Evolutionary conservation across 352 stramenopile species (phyloP).

Genomic region (Thalassiosira hispida): DNA sequence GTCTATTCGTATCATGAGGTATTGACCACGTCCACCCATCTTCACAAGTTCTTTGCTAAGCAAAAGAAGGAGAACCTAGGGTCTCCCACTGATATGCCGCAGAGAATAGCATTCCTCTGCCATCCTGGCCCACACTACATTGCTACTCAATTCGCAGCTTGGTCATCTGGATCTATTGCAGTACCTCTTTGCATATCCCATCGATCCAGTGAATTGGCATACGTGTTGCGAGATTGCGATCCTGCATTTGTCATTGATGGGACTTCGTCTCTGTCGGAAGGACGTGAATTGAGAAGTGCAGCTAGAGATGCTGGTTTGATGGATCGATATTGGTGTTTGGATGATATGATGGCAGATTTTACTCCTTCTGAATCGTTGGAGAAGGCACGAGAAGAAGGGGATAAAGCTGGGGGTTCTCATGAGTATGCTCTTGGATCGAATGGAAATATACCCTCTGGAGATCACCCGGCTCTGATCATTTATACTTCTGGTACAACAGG

Average conservation of each 20-base stretch:
- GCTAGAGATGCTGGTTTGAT: slow-evolving; percentile 18
- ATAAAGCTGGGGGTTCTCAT: neutral
- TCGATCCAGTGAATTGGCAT: slow-evolving; percentile 13
- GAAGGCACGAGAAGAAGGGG: neutral
- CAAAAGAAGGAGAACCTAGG: slow-evolving; percentile 10
- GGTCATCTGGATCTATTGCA: slow-evolving; percentile 23
- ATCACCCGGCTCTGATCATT: slow-evolving; percentile 74
- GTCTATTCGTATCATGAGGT: slow-evolving; percentile 22
- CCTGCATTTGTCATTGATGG: slow-evolving; percentile 32
- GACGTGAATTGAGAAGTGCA: slow-evolving; percentile 14
- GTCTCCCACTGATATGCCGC: neutral
- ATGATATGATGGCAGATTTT: slow-evolving; percentile 27
- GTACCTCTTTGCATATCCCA: slow-evolving; percentile 22
- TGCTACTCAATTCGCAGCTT: slow-evolving; percentile 17
- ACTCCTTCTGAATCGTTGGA: neutral
- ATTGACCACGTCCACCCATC: slow-evolving; percentile 21
- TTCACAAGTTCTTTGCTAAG: slow-evolving; percentile 14
- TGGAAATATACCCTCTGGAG: slow-evolving; percentile 27
- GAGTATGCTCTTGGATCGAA: slow-evolving; percentile 27
- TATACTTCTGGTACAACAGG: slow-evolving; percentile 93
- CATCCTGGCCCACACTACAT: slow-evolving; percentile 13
- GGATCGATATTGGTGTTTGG: slow-evolving; percentile 26
- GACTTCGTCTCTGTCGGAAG: slow-evolving; percentile 12
- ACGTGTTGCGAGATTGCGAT: slow-evolving; percentile 25
- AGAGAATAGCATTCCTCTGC: slow-evolving; percentile 18